Evolutionary conservation across 208 protist genomes (phyloP).

Genomic region (Trypanosoma platydactyli): DNA sequence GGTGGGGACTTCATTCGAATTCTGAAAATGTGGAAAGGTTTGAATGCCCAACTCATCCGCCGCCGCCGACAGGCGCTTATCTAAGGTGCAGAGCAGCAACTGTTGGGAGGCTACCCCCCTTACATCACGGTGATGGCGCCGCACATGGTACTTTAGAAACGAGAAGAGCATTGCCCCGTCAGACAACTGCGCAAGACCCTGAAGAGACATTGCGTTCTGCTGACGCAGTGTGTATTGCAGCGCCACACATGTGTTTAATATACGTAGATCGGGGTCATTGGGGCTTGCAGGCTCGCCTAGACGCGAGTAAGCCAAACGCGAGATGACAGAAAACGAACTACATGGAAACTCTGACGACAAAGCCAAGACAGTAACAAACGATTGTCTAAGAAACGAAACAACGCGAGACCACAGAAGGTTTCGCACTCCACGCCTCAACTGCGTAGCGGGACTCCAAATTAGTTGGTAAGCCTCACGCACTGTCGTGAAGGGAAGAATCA

Average conservation of each 20-base stretch:
- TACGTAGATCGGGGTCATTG: constrained; percentile 73
- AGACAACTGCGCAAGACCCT: constrained; percentile 33
- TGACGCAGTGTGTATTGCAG: constrained; percentile 70
- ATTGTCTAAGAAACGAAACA: constrained; percentile 42
- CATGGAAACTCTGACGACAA: constrained; percentile 63
- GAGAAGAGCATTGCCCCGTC: constrained; percentile 78
- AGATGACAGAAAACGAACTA: constrained; percentile 48
- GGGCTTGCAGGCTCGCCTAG: constrained; percentile 32
- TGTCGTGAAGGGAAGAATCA: constrained; percentile 83
- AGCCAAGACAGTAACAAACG: constrained; percentile 53
- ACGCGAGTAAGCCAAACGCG: constrained; percentile 62
- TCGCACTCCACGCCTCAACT: constrained; percentile 39
- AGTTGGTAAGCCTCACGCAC: constrained; percentile 59
- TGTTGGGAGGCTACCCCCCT: constrained; percentile 50
- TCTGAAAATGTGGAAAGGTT: constrained; percentile 52
- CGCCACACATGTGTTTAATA: constrained; percentile 73
- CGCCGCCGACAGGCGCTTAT: constrained; percentile 59
- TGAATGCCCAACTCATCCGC: constrained; percentile 62
- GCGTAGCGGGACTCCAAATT: constrained; percentile 55
- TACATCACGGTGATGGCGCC: constrained; percentile 69
- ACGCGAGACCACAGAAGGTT: constrained; percentile 77
- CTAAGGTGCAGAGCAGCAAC: constrained; percentile 76
- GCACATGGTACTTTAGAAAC: constrained; percentile 84
- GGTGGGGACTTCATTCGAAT: neutral
- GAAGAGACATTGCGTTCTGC: constrained; percentile 23